Conservation (phyloP, 345 rosid species). For the Brassica cretica region DNA sequence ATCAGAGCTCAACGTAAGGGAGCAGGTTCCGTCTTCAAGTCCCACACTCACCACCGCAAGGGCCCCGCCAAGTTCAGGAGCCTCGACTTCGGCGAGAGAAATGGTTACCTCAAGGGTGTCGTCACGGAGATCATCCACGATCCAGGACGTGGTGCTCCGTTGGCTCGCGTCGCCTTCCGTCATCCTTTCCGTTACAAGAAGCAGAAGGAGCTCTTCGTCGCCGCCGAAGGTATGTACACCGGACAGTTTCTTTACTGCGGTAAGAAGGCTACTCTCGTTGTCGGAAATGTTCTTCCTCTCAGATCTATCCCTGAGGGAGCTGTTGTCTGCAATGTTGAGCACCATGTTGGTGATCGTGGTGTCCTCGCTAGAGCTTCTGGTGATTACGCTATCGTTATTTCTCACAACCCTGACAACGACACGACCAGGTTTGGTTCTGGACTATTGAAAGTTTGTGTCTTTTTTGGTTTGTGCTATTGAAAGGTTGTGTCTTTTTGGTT, state of each 20-base stretch:
- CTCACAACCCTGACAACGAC: neutral
- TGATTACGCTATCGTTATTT: neutral
- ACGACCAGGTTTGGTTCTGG: neutral
- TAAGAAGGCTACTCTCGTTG: neutral
- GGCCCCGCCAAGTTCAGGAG: neutral
- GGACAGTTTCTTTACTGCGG: neutral
- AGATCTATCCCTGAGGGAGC: neutral
- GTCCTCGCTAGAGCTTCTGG: neutral
- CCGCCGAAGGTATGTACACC: conserved; percentile 1
- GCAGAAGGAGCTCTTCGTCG: conserved; percentile 10
- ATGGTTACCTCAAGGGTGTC: neutral
- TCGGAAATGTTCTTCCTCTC: neutral
- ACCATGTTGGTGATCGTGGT: conserved; percentile 2
- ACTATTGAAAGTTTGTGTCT: neutral
- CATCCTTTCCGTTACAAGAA: conserved; percentile 7
- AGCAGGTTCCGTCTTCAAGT: neutral
- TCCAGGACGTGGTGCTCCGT: neutral
- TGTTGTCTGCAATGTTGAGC: neutral
- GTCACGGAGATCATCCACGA: conserved; percentile 9
- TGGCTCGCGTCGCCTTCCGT: neutral
- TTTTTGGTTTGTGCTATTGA: neutral
- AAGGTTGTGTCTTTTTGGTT: neutral
- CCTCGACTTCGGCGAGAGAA: conserved; percentile 4
- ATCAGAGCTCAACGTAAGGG: conserved; percentile 2
- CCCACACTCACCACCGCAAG: conserved; percentile 6